These are phyloP conservation scores for Incumbomyces lentus DNA, from an alignment of 2,329 filamentous ascomycete genomes.

Conservation along the genomic window DNA sequence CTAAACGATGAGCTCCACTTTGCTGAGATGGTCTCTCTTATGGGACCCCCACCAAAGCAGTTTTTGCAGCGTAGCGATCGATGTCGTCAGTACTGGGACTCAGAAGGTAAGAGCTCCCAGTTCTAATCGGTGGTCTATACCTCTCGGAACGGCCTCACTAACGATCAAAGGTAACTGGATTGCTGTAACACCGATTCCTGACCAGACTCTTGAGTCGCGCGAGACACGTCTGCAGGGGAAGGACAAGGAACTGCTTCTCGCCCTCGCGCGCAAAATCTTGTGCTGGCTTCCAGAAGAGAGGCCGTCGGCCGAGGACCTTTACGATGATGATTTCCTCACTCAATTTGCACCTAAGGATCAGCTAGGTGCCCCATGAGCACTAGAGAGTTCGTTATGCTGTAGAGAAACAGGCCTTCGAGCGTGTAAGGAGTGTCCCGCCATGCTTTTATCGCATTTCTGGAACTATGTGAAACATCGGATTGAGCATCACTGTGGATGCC, in stretches of 20 bases:
- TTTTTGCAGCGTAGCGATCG: slow-evolving; percentile 17
- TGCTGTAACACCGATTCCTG: slow-evolving; percentile 7
- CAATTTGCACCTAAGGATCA: too few species aligned
- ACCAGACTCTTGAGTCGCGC: slow-evolving; percentile 10
- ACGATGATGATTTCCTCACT: slow-evolving; percentile 9
- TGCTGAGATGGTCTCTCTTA: slow-evolving; percentile 33
- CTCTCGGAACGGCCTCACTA: not conserved
- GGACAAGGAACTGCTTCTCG: slow-evolving; percentile 14
- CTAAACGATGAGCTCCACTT: slow-evolving; percentile 31
- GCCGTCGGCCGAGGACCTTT: slow-evolving; percentile 22
- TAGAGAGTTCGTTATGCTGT: too few species aligned
- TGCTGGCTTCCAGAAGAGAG: slow-evolving; percentile 23
- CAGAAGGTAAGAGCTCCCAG: slow-evolving; percentile 8
- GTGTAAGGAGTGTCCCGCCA: too few species aligned
- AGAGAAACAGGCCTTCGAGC: too few species aligned
- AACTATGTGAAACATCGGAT: too few species aligned
- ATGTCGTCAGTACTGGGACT: slow-evolving; percentile 14
- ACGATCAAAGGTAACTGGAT: slow-evolving; percentile 11
- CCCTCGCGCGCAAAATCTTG: slow-evolving; percentile 13
- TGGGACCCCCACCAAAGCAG: slow-evolving; percentile 30
- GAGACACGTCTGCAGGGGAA: slow-evolving; percentile 1
- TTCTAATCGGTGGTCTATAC: not conserved
- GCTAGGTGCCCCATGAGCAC: too few species aligned
- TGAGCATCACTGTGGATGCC: too few species aligned
- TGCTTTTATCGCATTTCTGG: too few species aligned